Base-by-base conservation (phyloP, 169 alveolate genomes). In the Cryptosporidium canis region DNA sequence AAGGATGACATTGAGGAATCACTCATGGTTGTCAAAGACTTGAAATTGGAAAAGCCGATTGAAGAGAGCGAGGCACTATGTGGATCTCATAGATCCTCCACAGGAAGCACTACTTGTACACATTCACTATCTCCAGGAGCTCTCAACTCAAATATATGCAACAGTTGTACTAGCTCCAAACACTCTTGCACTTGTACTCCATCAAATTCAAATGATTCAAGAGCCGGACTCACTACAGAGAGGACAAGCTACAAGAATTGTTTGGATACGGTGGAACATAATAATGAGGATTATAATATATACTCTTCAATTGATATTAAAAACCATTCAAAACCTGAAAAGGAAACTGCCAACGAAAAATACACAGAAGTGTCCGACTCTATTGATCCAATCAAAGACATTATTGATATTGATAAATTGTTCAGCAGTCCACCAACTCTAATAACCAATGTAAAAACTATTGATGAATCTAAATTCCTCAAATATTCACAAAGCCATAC, bases 71-170 rank as follows among this genome's bases (percentile, higher is more conserved):
- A 77, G 27, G 16, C 47, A 12, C 21, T 77, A 9, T 63, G 63
- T 16, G 87, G 58, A 29, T 77, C 87, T 1, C 55, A 77, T 39
- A 77, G 87, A 37, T 77, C 87, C 7, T 77, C 87, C 8, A 43
- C 61, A 5, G 87, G 87, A 21, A 77, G 87, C 33, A 77, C 87
- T 21, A 43, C 64, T 0, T 77, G 68, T 58, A 77, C 87, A 5
- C 61, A 45, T 58, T 56, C 87, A 9, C 64, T 41, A 58, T 77
- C 87, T 61, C 72, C 87, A 29, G 87, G 71, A 12, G 41, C 35
- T 21, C 48, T 24, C 35, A 44, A 58, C 37, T 77, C 87, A 27
- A 61, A 61, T 41, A 31, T 77, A 24, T 58, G 55, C 21, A 27
- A 21, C n/a, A 55, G 53, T 51, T 70, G 45, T 14, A 18, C 66